Evolutionary conservation across 2,329 filamentous ascomycete species (phyloP).

Genomic region (Exophiala sp.): DNA sequence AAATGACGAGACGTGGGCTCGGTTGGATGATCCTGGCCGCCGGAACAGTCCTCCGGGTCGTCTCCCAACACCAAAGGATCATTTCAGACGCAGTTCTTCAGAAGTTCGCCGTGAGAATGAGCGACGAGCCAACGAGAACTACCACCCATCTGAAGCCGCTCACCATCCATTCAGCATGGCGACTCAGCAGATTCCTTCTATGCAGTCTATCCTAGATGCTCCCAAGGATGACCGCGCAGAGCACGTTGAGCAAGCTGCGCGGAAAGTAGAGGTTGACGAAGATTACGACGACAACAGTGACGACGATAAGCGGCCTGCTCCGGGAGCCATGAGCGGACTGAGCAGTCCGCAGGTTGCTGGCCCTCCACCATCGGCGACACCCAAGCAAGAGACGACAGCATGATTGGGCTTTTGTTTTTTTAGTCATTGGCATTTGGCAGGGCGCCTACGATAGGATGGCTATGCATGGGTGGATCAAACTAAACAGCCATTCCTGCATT

Average conservation of each 20-base stretch:
- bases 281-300: slow-evolving; percentile 95
- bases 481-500: too few relatives aligned
- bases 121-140: slow-evolving; percentile 70
- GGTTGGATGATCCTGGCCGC: slow-evolving; percentile 79
- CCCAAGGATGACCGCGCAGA: slow-evolving; percentile 55
- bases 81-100: slow-evolving; percentile 70
- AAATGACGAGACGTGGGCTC: slow-evolving; percentile 81
- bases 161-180: slow-evolving; percentile 70
- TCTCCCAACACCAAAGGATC: slow-evolving; percentile 64
- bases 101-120: slow-evolving; percentile 62
- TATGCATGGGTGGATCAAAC: too few relatives aligned
- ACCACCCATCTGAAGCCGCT: slow-evolving; percentile 88
- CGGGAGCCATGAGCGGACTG: slow-evolving; percentile 11
- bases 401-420: neutral
- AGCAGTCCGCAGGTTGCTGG: slow-evolving; percentile 18
- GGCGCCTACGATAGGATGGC: too few relatives aligned
- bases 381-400: slow-evolving; percentile 20
- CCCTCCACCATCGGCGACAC: slow-evolving; percentile 14
- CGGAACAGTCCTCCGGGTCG: slow-evolving; percentile 59
- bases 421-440: too few relatives aligned
- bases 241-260: slow-evolving; percentile 75
- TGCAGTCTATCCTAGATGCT: slow-evolving; percentile 54
- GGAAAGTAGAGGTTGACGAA: slow-evolving; percentile 96
- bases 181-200: slow-evolving; percentile 53
- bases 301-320: slow-evolving; percentile 60